Evolutionary conservation across 306 rosid genomes (phyloP), one percentile per base, ranked within the genome.

Genomic region (Castanospermum australe): DNA sequence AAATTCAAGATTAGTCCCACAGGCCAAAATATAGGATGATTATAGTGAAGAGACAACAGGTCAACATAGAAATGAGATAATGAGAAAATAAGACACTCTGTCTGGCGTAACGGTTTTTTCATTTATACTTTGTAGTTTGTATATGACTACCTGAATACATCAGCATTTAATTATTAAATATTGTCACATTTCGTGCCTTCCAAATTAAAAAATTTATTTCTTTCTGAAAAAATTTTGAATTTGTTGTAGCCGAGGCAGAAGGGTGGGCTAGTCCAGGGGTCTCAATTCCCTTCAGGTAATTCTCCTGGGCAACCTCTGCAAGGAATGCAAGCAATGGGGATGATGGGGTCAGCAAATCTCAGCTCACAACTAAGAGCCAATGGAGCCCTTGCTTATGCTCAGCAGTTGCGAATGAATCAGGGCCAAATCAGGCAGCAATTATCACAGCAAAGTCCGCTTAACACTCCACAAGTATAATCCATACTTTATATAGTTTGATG

Each of bases 221-320:
- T 41, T 80, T 50, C 52, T 75, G 52, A 73, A 50, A 79, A 24
- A 15, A 77, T 38, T 76, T 22, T 72, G 78, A 60, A 75, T 66
- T 91, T 79, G 73, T 72, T 88, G 80, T 84, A 95, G 99, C 92
- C 99, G 11, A 86, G 97, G 89, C 98, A 91, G 82, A 93, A 90
- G 75, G 61, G 92, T 56, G 96, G 92, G 47, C 47, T 91, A 47
- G 96, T 85, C 76, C 99, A 91, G 79, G 88, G 90, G 22, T 83
- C 98, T 0, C 99, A 96, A 72, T 91, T 93, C 79, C 90, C 89
- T 63, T 73, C 86, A 0, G 84, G 88, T 79, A 95, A 91, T 83
- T 87, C 98, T 62, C 55, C 93, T 9, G 96, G 90, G 70, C 97
- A 91, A 73, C 38, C 98, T 82, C 83, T 91, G 73, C 99, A 93